A percentile compares a stretch with the other conserved stretches of the same genome.
Conservation (phyloP, 805 yeast species). For the Yarrowia sp. region DNA sequence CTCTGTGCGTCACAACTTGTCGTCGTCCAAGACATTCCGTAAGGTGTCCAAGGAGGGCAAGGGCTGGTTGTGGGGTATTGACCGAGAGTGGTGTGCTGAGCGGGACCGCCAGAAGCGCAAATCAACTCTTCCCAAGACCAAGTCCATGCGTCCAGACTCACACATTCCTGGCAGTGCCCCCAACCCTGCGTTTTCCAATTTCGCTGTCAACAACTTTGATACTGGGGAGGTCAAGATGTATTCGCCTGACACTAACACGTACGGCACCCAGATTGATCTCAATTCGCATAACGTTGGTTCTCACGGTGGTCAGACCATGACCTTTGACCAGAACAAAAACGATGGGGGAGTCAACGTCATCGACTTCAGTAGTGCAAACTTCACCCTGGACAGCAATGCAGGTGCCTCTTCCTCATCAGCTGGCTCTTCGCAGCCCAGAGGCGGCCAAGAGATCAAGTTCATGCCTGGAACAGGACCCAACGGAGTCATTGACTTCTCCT, state of each 20-base stretch:
- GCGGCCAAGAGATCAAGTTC: conserved; percentile 19
- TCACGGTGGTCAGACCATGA: background rate
- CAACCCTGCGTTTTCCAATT: conserved; percentile 20
- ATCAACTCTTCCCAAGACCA: conserved; percentile 26
- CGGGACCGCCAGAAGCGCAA: conserved; percentile 70
- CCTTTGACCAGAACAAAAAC: conserved; percentile 9
- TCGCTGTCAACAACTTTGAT: conserved; percentile 11
- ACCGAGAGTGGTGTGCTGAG: conserved; percentile 78
- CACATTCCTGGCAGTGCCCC: conserved; percentile 15
- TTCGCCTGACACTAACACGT: conserved; percentile 24
- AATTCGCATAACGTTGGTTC: background rate
- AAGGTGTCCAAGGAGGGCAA: conserved; percentile 83
- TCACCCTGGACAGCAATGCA: conserved; percentile 6
- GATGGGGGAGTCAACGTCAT: conserved; percentile 18
- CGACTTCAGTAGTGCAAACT: conserved; percentile 19
- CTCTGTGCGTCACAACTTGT: conserved; percentile 83
- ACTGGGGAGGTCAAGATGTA: conserved; percentile 23
- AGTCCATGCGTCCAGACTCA: background rate
- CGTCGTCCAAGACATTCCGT: conserved; percentile 78
- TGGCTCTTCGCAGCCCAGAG: background rate
- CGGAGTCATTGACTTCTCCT: conserved; percentile 24
- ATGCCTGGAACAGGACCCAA: conserved; percentile 18
- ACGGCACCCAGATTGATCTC: conserved; percentile 24
- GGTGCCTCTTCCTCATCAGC: background rate
- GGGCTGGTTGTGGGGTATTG: conserved; percentile 93